These are phyloP conservation scores for Apium graveolens DNA, from an alignment of 129 eudicot genomes.

Conservation along the genomic window DNA sequence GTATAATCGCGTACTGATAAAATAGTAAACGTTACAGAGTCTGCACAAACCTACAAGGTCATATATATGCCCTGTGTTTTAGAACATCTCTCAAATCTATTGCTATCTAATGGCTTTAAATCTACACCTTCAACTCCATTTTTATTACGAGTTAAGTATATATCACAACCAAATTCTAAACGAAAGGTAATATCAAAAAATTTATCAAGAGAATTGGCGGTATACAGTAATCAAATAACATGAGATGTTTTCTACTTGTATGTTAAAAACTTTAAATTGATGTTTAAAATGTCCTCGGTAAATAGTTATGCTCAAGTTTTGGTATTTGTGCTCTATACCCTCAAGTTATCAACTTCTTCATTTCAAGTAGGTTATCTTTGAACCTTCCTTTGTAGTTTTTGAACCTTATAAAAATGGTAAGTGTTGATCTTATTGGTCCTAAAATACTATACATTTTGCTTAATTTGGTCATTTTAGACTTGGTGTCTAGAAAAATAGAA, in stretches of 20 bases:
- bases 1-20: not conserved
- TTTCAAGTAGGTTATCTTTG: not conserved
- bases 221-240: not conserved
- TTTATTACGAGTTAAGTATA: not conserved
- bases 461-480: no score
- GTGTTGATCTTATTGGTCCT: constrained; percentile 72
- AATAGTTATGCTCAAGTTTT: not conserved
- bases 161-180: not conserved
- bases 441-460: no score
- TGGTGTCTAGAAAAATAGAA: constrained; percentile 71
- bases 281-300: not conserved
- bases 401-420: constrained; percentile 79
- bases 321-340: not conserved
- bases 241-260: no score
- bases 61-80: not conserved
- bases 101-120: not conserved
- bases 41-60: not conserved
- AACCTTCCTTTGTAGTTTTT: constrained; percentile 41
- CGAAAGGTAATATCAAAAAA: no score
- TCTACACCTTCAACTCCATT: not conserved
- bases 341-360: not conserved
- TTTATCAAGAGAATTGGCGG: not conserved
- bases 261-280: not conserved
- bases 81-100: not conserved
- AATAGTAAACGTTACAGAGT: no score